Conservation (phyloP, 768 basidiomycete genomes). For the Agrocybe chaxingu region DNA sequence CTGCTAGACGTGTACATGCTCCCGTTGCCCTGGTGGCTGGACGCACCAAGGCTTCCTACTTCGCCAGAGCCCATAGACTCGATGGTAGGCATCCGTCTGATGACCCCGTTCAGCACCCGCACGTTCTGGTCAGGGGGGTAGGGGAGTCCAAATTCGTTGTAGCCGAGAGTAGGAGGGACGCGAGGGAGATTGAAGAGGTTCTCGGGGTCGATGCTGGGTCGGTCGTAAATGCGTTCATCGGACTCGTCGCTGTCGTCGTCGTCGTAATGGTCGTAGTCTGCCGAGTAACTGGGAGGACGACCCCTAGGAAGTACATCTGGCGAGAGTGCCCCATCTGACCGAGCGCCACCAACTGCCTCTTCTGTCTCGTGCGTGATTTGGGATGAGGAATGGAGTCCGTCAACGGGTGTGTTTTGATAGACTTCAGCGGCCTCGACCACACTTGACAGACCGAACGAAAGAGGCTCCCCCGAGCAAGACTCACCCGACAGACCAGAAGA, state of each 20-base stretch:
- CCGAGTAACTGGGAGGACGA: conserved; percentile 12
- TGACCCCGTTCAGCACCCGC: conserved; percentile 57
- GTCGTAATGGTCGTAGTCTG: conserved; percentile 16
- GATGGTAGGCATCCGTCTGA: conserved; percentile 80
- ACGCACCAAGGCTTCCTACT: conserved; percentile 23
- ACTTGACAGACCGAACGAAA: conserved; percentile 5
- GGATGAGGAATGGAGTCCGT: conserved; percentile 47
- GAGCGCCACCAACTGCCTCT: conserved; percentile 37
- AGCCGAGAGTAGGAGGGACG: conserved; percentile 30
- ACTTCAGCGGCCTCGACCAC: conserved; percentile 22
- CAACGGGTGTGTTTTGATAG: conserved; percentile 40
- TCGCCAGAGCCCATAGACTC: conserved; percentile 74
- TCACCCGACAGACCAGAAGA: conserved; percentile 23
- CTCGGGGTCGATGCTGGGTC: conserved; percentile 2
- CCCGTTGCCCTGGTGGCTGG: conserved; percentile 15
- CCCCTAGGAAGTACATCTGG: conserved; percentile 8
- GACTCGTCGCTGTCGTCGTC: conserved; percentile 9
- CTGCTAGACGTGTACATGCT: conserved; percentile 26
- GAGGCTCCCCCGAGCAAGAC: conserved; percentile 11
- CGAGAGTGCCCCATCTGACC: conserved; percentile 21
- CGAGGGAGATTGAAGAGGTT: conserved; percentile 23
- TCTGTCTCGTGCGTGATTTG: conserved; percentile 54
- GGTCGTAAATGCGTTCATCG: conserved; percentile 3
- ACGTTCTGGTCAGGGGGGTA: conserved; percentile 50
- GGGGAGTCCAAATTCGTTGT: conserved; percentile 46